Percentiles rank a stretch among this genome's conserved stretches.
These are phyloP conservation scores for Dimargaris cristalligena DNA, from an alignment of 192 early-diverging fungal species.

Conservation along the genomic window DNA sequence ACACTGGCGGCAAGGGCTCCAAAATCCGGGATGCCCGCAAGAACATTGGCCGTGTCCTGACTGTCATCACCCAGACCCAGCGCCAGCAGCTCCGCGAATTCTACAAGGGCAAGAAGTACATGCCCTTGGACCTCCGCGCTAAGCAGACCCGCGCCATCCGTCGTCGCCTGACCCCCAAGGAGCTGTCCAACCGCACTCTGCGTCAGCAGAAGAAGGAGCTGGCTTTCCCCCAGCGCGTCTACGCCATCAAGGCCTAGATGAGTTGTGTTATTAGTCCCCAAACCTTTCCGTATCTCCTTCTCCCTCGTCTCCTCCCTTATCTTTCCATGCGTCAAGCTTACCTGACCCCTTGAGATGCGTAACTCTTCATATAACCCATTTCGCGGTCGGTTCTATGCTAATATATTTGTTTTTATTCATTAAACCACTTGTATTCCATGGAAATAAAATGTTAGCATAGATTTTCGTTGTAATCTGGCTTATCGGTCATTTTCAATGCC, in stretches of 20 bases:
- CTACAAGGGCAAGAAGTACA: conserved; percentile 92
- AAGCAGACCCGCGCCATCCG: conserved; percentile 99
- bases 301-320: too few species aligned
- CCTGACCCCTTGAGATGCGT: too few species aligned
- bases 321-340: too few species aligned
- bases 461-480: too few species aligned
- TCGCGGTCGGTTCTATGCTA: too few species aligned
- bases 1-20: conserved; percentile 39
- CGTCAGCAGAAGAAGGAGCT: conserved; percentile 75
- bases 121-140: conserved; percentile 87
- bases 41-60: conserved; percentile 85
- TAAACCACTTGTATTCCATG: too few species aligned
- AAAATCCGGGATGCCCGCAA: conserved; percentile 79
- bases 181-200: conserved; percentile 67
- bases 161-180: conserved; percentile 73
- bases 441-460: too few species aligned
- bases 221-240: conserved; percentile 88
- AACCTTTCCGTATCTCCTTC: too few species aligned
- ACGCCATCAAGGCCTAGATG: conserved; percentile 67
- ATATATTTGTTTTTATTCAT: too few species aligned
- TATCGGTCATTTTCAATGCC: too few species aligned
- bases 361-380: too few species aligned
- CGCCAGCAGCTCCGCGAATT: conserved; percentile 73
- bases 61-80: conserved; percentile 87
- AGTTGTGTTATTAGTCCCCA: conserved; percentile 3